These are phyloP conservation scores for Dysphania ambrosioides DNA, from an alignment of 148 eudicot species.

Conservation along the genomic window DNA sequence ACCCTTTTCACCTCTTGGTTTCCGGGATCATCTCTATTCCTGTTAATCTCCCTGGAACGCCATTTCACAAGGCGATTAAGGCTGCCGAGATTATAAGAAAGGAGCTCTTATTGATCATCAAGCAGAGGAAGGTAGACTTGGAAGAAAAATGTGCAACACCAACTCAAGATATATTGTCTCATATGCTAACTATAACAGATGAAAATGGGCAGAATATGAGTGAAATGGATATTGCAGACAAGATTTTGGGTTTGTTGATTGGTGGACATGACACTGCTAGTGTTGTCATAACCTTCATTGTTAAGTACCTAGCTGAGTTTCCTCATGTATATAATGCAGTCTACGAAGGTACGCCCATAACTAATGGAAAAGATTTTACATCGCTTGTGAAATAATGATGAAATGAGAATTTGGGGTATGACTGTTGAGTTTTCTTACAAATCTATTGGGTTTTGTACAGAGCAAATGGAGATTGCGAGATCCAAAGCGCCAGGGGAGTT, in stretches of 20 bases:
- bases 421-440: no score
- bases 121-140: constrained; percentile 33
- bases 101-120: constrained; percentile 27
- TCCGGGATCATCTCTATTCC: constrained; percentile 37
- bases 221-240: constrained; percentile 37
- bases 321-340: constrained; percentile 32
- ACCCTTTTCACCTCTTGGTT: constrained; percentile 26
- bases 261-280: constrained; percentile 47
- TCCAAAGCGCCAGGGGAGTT: constrained; percentile 26
- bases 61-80: constrained; percentile 37
- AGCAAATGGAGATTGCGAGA: constrained; percentile 39
- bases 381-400: no score
- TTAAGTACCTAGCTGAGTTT: constrained; percentile 39
- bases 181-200: constrained; percentile 25
- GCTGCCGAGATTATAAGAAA: constrained; percentile 32
- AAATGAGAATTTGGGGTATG: not conserved
- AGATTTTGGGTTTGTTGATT: constrained; percentile 34
- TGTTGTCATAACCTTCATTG: constrained; percentile 32
- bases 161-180: constrained; percentile 31
- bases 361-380: not conserved
- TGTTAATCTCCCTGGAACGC: constrained; percentile 41
- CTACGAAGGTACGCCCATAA: constrained; percentile 24
- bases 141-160: constrained; percentile 17
- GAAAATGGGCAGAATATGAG: constrained; percentile 29
- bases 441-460: constrained; percentile 11